Evolutionary conservation across 179 eudicot genomes (phyloP), one percentile per base, ranked within the genome.

Genomic region (Drosera spatulata): DNA sequence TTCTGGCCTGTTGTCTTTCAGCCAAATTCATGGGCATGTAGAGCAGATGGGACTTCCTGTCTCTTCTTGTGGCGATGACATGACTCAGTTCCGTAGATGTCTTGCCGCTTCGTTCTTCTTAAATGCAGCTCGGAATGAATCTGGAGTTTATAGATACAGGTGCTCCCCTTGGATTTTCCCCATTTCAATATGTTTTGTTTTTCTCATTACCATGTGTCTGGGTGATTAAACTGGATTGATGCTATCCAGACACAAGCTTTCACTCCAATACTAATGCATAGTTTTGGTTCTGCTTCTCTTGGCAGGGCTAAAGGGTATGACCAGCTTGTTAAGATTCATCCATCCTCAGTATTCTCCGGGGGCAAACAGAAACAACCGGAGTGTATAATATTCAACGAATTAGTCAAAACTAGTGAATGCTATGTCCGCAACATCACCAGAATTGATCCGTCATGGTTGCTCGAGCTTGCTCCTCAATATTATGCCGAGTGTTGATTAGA

Each of bases 31-130:
- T 63, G 75, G 69, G 58, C 84, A 86, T 82, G 86, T 86, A 64
- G 82, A 72, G 69, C 91, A 79, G 63, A 93, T 93, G 99, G 96
- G 90, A 53, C 78, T 93, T 44, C 74, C 60, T 53, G 63, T 84
- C 52, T 45, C 88, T 67, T 93, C 99, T 33, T 93, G 95, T 75
- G 99, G 95, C 55, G 90, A 89, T 37, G 96, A 93, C 58, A 82
- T 77, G 82, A 80, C 84, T 64, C 85, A 73, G 60, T 78, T 82
- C 59, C 89, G 91, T 50, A 78, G 87, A 73, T 85, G 98, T 82
- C 86, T 91, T 54, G 87, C 98, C 66, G 96, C 98, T 58, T 75
- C 95, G 41, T 93, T 84, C 82, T 89, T 86, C 66, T 80, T 89
- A 45, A 86, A 93, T 73, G 96, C 95, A 56, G 99, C 95, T 72